Conservation (phyloP, 768 basidiomycete species). For the Chalciporus pseudorubinellus region DNA sequence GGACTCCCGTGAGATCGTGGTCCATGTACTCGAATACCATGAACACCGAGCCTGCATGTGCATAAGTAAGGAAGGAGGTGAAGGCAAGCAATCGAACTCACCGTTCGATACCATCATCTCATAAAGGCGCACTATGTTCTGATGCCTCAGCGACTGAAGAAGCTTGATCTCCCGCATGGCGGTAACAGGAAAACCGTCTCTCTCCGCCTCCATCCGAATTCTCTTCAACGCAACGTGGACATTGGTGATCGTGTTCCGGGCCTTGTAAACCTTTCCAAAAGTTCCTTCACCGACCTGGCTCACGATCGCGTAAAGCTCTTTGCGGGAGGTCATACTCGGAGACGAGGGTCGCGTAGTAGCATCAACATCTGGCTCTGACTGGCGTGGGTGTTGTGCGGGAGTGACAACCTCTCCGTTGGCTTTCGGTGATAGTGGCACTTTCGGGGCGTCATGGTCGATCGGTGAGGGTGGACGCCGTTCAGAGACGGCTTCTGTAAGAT, state of each 20-base stretch:
- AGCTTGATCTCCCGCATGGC: conserved; percentile 99
- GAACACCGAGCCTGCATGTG: conserved; percentile 76
- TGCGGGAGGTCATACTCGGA: conserved; percentile 28
- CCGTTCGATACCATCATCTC: conserved; percentile 99
- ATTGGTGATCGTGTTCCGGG: conserved; percentile 76
- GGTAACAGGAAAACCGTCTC: conserved; percentile 97
- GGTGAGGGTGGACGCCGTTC: conserved; percentile 21
- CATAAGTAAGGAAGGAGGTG: conserved; percentile 3
- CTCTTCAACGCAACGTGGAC: conserved; percentile 87
- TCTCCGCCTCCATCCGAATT: conserved; percentile 96
- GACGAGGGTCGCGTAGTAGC: conserved; percentile 27
- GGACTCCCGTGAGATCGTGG: conserved; percentile 92
- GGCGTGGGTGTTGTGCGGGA: conserved; percentile 18
- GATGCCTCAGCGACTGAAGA: conserved; percentile 84
- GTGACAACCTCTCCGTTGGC: conserved; percentile 22
- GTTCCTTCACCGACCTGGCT: conserved; percentile 98
- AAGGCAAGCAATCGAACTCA: conserved; percentile 33
- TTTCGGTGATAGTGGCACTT: conserved; percentile 23
- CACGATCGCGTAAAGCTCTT: conserved; percentile 80
- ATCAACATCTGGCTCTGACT: conserved; percentile 24
- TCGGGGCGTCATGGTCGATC: conserved; percentile 18
- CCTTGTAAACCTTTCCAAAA: conserved; percentile 98
- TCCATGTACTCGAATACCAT: conserved; percentile 99
- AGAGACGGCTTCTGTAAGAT: conserved; percentile 5
- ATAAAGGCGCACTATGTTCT: conserved; percentile 83